phyloP scores from a whole-genome alignment of 1,284 basidiomycete species.

The Leccinum solheimii region DNA sequence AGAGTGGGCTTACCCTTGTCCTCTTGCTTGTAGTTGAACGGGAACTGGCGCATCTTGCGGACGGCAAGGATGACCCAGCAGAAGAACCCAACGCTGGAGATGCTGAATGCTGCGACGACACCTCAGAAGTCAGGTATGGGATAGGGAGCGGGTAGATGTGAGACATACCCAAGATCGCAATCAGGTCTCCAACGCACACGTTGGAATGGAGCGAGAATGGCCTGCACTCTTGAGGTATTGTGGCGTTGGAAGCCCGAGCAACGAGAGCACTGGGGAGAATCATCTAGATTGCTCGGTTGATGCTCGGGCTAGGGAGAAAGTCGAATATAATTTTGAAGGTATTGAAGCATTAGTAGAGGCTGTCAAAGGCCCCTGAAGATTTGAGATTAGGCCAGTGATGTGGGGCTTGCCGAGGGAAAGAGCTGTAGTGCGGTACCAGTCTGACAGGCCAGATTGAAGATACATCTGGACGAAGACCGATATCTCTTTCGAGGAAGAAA shows the following conservation, averaged over 20 bases:
- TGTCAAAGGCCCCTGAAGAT: neutral
- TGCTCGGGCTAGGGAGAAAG: neutral
- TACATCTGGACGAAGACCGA: neutral
- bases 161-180: conserved; percentile 26
- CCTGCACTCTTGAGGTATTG: conserved; percentile 9
- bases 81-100: conserved; percentile 24
- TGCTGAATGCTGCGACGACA: conserved; percentile 13
- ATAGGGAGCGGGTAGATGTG: neutral
- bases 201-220: conserved; percentile 15
- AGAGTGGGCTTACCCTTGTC: neutral
- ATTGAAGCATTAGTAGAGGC: neutral
- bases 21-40: conserved; percentile 12
- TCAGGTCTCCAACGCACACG: conserved; percentile 27
- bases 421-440: neutral
- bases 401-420: neutral
- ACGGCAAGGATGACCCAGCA: conserved; percentile 23
- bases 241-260: neutral
- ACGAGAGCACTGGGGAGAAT: neutral
- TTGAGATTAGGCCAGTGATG: neutral
- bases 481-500: neutral
- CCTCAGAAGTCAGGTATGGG: neutral
- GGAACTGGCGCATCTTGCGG: conserved; percentile 22
- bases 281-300: conserved; percentile 8
- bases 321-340: neutral
- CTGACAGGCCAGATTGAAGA: neutral